These are phyloP conservation scores for Jatropha curcas DNA, from an alignment of 345 rosid species.

Conservation along the genomic window DNA sequence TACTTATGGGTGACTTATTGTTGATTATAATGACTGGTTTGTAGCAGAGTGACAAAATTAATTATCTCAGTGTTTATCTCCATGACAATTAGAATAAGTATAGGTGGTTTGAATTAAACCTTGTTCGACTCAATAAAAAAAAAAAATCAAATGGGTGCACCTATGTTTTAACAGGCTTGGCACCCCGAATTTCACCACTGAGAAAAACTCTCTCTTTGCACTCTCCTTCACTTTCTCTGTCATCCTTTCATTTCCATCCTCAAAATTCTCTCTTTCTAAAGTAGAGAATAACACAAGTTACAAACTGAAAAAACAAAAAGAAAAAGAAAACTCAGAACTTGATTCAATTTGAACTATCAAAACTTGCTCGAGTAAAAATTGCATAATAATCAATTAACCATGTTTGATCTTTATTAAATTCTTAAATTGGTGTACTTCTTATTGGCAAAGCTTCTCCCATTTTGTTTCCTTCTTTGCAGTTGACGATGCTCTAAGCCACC, in stretches of 20 bases:
- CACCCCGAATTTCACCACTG: no score
- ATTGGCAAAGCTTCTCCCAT: conserved; percentile 6
- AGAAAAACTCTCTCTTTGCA: no score
- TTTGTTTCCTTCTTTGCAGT: conserved; percentile 44
- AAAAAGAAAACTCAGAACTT: no score
- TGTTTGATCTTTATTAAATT: neutral
- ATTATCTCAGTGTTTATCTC: neutral
- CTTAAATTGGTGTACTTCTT: neutral
- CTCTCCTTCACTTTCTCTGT: no score
- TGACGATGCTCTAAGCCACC: conserved; percentile 81
- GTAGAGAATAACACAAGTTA: no score
- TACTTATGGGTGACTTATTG: no score
- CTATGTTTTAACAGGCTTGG: no score
- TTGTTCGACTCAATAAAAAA: no score
- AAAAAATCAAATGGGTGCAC: no score
- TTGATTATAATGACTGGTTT: neutral
- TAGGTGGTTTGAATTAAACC: neutral
- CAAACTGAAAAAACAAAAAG: no score
- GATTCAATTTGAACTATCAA: no score
- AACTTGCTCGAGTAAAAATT: neutral
- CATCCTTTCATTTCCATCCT: no score
- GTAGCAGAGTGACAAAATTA: neutral
- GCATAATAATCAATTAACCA: neutral
- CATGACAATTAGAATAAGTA: neutral
- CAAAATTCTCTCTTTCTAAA: neutral